Conservation (phyloP, 192 early-diverging fungal genomes). For the Geranomyces variabilis region DNA sequence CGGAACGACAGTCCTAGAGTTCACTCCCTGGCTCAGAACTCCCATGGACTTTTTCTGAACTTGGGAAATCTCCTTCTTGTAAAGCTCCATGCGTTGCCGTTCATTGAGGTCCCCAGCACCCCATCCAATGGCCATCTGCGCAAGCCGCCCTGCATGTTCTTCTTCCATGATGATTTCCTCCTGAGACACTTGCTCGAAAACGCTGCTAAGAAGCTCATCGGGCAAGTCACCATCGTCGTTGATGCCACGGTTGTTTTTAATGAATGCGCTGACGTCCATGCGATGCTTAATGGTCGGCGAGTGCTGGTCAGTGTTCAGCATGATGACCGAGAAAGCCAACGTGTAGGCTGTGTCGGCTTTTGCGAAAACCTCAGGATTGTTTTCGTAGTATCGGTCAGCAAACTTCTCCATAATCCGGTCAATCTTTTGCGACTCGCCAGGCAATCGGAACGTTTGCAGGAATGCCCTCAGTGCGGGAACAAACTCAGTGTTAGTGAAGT, state of each 20-base stretch:
- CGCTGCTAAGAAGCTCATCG: slow-evolving; percentile 66
- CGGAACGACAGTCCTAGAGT: slow-evolving; percentile 34
- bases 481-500: slow-evolving; percentile 58
- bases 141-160: slow-evolving; percentile 68
- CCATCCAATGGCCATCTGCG: slow-evolving; percentile 59
- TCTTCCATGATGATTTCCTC: slow-evolving; percentile 96
- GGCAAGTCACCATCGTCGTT: slow-evolving; percentile 84
- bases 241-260: slow-evolving; percentile 78
- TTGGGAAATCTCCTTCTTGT: slow-evolving; percentile 51
- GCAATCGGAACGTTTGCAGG: slow-evolving; percentile 64
- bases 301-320: slow-evolving; percentile 69
- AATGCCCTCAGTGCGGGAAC: slow-evolving; percentile 59
- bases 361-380: slow-evolving; percentile 61
- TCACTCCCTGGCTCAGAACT: slow-evolving; percentile 47
- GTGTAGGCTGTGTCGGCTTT: slow-evolving; percentile 68
- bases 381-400: slow-evolving; percentile 66
- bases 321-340: slow-evolving; percentile 66
- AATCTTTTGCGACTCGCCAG: slow-evolving; percentile 72
- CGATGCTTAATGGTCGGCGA: slow-evolving; percentile 59
- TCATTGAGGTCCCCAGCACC: slow-evolving; percentile 50
- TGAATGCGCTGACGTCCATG: slow-evolving; percentile 62
- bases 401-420: slow-evolving; percentile 71
- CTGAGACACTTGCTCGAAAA: slow-evolving; percentile 78
- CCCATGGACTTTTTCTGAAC: slow-evolving; percentile 55
- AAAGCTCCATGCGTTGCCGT: slow-evolving; percentile 55